phyloP scores from a whole-genome alignment of 495 filamentous ascomycete species.

The Lepraria neglecta region DNA sequence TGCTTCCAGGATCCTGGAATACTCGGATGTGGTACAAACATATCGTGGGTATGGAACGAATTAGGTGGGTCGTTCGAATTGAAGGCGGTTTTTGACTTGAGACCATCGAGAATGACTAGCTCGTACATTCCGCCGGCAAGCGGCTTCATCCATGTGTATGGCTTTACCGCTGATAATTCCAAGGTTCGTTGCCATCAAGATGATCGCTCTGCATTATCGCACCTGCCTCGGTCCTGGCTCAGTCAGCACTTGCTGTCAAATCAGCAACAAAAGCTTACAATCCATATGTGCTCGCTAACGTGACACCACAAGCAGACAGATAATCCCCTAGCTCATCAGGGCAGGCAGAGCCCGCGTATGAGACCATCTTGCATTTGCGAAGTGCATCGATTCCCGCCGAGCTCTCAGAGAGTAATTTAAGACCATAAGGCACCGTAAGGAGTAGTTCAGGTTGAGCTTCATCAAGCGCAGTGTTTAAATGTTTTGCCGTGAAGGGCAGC shows the following conservation, averaged over 20 bases:
- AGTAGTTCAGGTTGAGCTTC: slow-evolving; percentile 43
- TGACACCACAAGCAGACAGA: slow-evolving; percentile 42
- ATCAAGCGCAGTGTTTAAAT: slow-evolving; percentile 42
- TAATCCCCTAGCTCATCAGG: slow-evolving; percentile 52
- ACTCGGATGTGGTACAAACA: slow-evolving; percentile 55
- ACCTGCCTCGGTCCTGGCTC: slow-evolving; percentile 47
- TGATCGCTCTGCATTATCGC: slow-evolving; percentile 43
- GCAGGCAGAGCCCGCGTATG: slow-evolving; percentile 46
- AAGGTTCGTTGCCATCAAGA: slow-evolving; percentile 41
- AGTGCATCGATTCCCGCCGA: slow-evolving; percentile 42
- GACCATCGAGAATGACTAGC: slow-evolving; percentile 46
- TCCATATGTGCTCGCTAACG: slow-evolving; percentile 46
- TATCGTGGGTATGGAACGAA: slow-evolving; percentile 52
- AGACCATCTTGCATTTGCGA: slow-evolving; percentile 40
- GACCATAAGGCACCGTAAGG: slow-evolving; percentile 49
- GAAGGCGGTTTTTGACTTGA: slow-evolving; percentile 42
- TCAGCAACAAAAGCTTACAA: slow-evolving; percentile 32
- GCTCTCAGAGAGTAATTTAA: slow-evolving; percentile 48
- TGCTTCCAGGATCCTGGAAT: slow-evolving; percentile 59
- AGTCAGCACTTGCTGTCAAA: slow-evolving; percentile 18
- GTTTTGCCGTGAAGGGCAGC: slow-evolving; percentile 45
- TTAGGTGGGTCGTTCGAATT: slow-evolving; percentile 47
- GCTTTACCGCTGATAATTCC: slow-evolving; percentile 44
- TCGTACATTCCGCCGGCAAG: slow-evolving; percentile 42
- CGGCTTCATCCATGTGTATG: slow-evolving; percentile 46